These are phyloP conservation scores for Sesbania bispinosa DNA, from an alignment of 306 rosid species.

Conservation along the genomic window DNA sequence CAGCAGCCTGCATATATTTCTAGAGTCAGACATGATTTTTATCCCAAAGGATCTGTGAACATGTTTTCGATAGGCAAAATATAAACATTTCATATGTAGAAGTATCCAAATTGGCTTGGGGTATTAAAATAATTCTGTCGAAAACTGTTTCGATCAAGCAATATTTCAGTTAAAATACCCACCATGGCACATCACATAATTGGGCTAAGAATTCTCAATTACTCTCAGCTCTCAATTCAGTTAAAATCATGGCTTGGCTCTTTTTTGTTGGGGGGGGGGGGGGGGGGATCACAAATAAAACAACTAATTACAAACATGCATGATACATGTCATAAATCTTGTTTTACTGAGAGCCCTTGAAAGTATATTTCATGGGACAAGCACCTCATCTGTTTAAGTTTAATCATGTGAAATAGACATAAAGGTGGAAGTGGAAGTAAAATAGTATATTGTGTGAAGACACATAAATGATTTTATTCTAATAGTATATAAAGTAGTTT, in stretches of 20 bases:
- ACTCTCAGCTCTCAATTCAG: neutral
- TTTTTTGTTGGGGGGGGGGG: neutral
- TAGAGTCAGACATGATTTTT: slow-evolving; percentile 7
- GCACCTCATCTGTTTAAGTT: too few species aligned
- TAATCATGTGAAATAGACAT: neutral
- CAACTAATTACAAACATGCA: neutral
- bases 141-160: neutral
- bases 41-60: neutral
- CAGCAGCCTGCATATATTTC: slow-evolving; percentile 66
- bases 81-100: neutral
- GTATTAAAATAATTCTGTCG: neutral
- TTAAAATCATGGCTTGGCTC: neutral
- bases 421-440: neutral
- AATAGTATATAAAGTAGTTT: neutral
- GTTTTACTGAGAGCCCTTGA: neutral
- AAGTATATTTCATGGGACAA: too few species aligned
- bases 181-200: neutral
- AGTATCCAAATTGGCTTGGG: neutral
- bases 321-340: slow-evolving; percentile 1
- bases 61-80: neutral
- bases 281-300: neutral
- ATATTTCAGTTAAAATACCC: neutral
- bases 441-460: too few species aligned
- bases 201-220: neutral
- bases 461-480: too few species aligned